These are phyloP conservation scores for Mucor piriformis DNA, from an alignment of 371 early-diverging fungal species.

Conservation along the genomic window DNA sequence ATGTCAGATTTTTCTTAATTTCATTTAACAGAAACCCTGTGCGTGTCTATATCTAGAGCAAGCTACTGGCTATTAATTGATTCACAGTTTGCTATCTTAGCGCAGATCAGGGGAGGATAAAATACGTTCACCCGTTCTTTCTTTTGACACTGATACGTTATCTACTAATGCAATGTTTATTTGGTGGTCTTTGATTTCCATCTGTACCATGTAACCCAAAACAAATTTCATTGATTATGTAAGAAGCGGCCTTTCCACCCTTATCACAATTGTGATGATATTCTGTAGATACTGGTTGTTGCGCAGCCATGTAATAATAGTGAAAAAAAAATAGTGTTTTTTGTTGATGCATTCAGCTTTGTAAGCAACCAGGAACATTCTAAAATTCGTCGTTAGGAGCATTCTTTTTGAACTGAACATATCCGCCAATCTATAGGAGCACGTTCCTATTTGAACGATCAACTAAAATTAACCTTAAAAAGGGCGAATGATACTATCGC, in stretches of 20 bases:
- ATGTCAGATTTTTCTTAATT: not conserved
- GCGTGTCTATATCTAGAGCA: not conserved
- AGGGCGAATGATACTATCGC: too few species aligned
- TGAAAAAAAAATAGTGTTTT: too few species aligned
- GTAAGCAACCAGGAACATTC: too few species aligned
- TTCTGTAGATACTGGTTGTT: too few species aligned
- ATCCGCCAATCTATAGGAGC: not conserved
- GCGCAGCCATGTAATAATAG: too few species aligned
- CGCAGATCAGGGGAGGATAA: not conserved
- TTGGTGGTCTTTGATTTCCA: not conserved
- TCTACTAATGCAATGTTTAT: not conserved
- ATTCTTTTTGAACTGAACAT: not conserved
- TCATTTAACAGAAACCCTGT: not conserved
- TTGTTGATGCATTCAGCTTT: too few species aligned
- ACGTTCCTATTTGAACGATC: too few species aligned
- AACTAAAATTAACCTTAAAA: too few species aligned
- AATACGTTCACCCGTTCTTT: not conserved
- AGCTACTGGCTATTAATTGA: not conserved
- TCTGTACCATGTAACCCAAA: not conserved
- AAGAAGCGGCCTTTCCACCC: not conserved
- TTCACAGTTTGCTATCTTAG: conserved; percentile 1
- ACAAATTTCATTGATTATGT: not conserved
- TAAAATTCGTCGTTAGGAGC: too few species aligned
- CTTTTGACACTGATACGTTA: not conserved
- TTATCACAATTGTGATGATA: too few species aligned